Evolutionary conservation across 495 filamentous ascomycete species (phyloP), one percentile per base, ranked within the genome.

Genomic region (Filosporella fistucella): DNA sequence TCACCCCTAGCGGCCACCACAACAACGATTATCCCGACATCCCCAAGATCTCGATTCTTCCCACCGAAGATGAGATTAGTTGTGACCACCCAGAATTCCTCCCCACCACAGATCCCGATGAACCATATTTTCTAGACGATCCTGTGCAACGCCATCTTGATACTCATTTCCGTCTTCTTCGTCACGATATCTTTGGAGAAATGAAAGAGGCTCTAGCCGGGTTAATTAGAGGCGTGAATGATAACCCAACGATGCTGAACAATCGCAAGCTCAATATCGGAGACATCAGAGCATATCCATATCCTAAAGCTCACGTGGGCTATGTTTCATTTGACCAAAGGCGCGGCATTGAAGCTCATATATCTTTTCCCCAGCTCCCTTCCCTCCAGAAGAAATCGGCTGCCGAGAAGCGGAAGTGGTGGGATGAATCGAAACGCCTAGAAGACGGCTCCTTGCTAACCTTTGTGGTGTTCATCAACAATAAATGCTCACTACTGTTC

Each of bases 131-230:
- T 54, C 82, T 88, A 58, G 45, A 76, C 3, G 51, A 63, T 8
- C 83, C 80, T 4, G 66, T 84, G 5, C 60, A 57, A 1, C 75
- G 84, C 0, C 66, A 85, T 1, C 60, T 91, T 1, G 84, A 91
- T 57, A 64, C 79, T 32, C 80, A 89, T 49, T 88, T 89, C 48
- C 71, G 85, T 13, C 69, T 89, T 1, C 61, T 86, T 8, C 68
- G 84, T 11, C 78, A 85, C 56, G 82, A 88, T 56, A 81, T 72
- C 0, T 57, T 82, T 3, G 80, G 81, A 1, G 75, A 75, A 46
- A 65, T 86, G 0, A 63, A 77, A 20, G 78, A 85, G 53, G 70
- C 72, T 22, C 36, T 50, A 3, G 39, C n/a, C 12, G 34, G 21
- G 0, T 12, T 51, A 11, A 20, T 51, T 8, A 25, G 17, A 13